phyloP scores from a whole-genome alignment of 495 filamentous ascomycete genomes.

The Tricharina praecox region DNA sequence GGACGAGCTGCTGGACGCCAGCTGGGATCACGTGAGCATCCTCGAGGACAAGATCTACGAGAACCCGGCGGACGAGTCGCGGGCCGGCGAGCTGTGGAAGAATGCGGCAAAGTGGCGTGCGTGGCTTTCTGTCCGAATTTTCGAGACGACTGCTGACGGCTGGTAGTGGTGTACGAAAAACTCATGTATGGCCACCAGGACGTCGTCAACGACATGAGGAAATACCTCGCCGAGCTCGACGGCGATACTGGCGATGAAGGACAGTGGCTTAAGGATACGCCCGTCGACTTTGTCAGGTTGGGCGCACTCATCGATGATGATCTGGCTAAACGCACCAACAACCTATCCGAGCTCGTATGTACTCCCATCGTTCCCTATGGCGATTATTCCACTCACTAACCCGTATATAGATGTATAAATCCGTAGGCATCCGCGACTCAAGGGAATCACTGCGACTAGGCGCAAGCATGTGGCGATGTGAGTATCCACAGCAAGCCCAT shows the following conservation, averaged over 20 bases:
- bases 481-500: too few relatives aligned
- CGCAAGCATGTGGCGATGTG: conserved; percentile 31
- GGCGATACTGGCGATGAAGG: conserved; percentile 20
- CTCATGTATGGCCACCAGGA: conserved; percentile 35
- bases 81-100: conserved; percentile 39
- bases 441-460: conserved; percentile 36
- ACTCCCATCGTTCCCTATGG: too few relatives aligned
- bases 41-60: conserved; percentile 44
- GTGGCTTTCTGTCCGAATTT: too few relatives aligned
- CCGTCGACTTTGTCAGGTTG: conserved; percentile 31
- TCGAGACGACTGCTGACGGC: too few relatives aligned
- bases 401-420: conserved; percentile 37
- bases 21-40: conserved; percentile 30
- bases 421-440: conserved; percentile 37
- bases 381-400: too few relatives aligned
- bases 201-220: conserved; percentile 34
- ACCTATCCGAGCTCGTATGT: conserved; percentile 29
- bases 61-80: conserved; percentile 37
- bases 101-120: conserved; percentile 36
- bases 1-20: conserved; percentile 32
- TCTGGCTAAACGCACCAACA: conserved; percentile 35
- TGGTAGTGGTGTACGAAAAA: conserved; percentile 40
- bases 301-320: conserved; percentile 33
- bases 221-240: conserved; percentile 27
- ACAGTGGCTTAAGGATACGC: conserved; percentile 30